Conservation (phyloP, 2,329 filamentous ascomycete genomes). For the Monosporascus ibericus region DNA sequence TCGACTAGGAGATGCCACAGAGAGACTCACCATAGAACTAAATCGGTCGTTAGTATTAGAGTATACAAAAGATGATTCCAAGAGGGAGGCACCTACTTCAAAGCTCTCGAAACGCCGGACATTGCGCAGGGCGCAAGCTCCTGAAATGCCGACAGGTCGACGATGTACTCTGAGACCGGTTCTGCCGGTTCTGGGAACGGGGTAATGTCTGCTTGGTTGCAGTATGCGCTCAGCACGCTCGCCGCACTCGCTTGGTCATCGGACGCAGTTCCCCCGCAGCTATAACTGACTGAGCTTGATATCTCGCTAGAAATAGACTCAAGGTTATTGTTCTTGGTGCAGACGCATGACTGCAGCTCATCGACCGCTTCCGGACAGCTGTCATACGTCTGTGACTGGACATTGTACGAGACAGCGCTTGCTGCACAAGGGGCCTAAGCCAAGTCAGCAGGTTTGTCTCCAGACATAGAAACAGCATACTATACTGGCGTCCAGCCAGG, state of each 20-base stretch:
- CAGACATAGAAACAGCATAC: neutral
- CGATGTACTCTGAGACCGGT: conserved; percentile 41
- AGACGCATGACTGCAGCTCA: conserved; percentile 46
- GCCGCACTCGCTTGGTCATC: conserved; percentile 43
- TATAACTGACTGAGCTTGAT: conserved; percentile 32
- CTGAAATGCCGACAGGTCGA: conserved; percentile 38
- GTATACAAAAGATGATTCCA: neutral
- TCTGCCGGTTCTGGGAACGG: conserved; percentile 38
- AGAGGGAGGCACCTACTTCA: conserved; percentile 27
- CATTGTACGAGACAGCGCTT: conserved; percentile 36
- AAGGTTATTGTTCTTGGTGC: conserved; percentile 39
- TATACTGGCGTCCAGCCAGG: no score
- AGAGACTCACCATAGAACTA: conserved; percentile 26
- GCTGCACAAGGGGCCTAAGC: conserved; percentile 44
- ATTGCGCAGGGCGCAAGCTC: conserved; percentile 39
- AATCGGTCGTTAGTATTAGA: conserved; percentile 1
- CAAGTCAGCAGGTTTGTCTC: neutral
- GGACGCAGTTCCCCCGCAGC: conserved; percentile 40
- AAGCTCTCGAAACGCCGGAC: conserved; percentile 30
- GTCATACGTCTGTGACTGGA: conserved; percentile 36
- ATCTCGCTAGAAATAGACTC: conserved; percentile 32
- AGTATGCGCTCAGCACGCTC: conserved; percentile 41
- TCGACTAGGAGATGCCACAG: neutral
- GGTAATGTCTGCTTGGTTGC: conserved; percentile 33
- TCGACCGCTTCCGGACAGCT: conserved; percentile 38